Conservation (phyloP, 495 filamentous ascomycete species). For the Chaetomidium leptoderma region DNA sequence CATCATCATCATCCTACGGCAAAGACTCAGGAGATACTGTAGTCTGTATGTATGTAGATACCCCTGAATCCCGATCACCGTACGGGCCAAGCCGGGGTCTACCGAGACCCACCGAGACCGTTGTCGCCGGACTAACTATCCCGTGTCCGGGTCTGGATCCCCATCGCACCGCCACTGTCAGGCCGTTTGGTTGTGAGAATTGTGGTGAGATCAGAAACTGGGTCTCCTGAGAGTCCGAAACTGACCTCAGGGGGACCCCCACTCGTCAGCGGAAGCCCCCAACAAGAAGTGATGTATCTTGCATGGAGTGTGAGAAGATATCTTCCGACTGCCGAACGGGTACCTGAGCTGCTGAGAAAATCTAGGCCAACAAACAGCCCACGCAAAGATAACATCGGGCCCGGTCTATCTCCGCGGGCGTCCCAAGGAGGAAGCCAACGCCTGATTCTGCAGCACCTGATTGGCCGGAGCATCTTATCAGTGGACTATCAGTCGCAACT, state of each 20-base stretch:
- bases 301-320: too few relatives aligned
- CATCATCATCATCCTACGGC: too few relatives aligned
- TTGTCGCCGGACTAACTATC: background rate
- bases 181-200: background rate
- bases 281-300: too few relatives aligned
- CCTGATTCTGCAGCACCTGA: slow-evolving; percentile 9
- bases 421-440: slow-evolving; percentile 8
- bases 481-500: slow-evolving; percentile 8
- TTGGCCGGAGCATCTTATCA: slow-evolving; percentile 16
- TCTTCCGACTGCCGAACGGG: too few relatives aligned
- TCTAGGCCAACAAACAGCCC: background rate
- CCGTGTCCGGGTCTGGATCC: background rate
- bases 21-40: too few relatives aligned
- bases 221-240: too few relatives aligned
- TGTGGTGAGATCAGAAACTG: background rate
- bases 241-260: too few relatives aligned
- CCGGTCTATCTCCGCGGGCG: slow-evolving; percentile 15
- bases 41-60: too few relatives aligned
- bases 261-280: too few relatives aligned
- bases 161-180: background rate
- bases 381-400: background rate
- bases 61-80: background rate
- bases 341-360: too few relatives aligned
- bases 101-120: background rate
- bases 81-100: background rate